These are phyloP conservation scores for Coemansia sp. DNA, from an alignment of 192 early-diverging fungal species.

Conservation along the genomic window DNA sequence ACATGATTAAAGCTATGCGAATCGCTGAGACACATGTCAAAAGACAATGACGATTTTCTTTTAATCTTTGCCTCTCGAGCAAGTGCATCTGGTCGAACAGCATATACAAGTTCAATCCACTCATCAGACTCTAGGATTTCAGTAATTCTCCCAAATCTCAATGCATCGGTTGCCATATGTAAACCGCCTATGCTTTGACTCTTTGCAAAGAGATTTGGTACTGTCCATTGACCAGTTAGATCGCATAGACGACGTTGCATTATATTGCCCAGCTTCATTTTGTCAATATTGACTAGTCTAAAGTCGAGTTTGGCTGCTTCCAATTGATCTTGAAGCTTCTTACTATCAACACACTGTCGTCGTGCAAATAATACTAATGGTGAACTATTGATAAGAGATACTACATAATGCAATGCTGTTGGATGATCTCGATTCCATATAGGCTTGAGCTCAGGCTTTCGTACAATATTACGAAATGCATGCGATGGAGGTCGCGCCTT, in stretches of 20 bases:
- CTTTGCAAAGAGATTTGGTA: slow-evolving; percentile 41
- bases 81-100: slow-evolving; percentile 27
- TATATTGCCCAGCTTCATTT: slow-evolving; percentile 20
- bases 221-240: slow-evolving; percentile 44
- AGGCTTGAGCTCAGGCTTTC: slow-evolving; percentile 13
- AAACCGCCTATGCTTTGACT: slow-evolving; percentile 40
- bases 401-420: slow-evolving; percentile 31
- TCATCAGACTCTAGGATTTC: slow-evolving; percentile 17
- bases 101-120: slow-evolving; percentile 37
- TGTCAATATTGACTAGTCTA: slow-evolving; percentile 30
- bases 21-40: slow-evolving; percentile 41
- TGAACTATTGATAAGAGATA: slow-evolving; percentile 35
- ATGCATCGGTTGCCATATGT: slow-evolving; percentile 5
- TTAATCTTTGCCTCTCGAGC: slow-evolving; percentile 18
- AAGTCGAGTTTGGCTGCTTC: slow-evolving; percentile 8
- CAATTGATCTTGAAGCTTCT: slow-evolving; percentile 11
- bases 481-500: slow-evolving; percentile 29
- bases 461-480: slow-evolving; percentile 37
- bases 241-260: slow-evolving; percentile 42
- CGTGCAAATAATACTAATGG: slow-evolving; percentile 41
- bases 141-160: slow-evolving; percentile 19
- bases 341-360: slow-evolving; percentile 19
- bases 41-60: slow-evolving; percentile 33
- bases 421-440: slow-evolving; percentile 30
- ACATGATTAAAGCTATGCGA: slow-evolving; percentile 38